phyloP scores from a whole-genome alignment of 1,284 basidiomycete species.

The Sporisorium exsertum region DNA sequence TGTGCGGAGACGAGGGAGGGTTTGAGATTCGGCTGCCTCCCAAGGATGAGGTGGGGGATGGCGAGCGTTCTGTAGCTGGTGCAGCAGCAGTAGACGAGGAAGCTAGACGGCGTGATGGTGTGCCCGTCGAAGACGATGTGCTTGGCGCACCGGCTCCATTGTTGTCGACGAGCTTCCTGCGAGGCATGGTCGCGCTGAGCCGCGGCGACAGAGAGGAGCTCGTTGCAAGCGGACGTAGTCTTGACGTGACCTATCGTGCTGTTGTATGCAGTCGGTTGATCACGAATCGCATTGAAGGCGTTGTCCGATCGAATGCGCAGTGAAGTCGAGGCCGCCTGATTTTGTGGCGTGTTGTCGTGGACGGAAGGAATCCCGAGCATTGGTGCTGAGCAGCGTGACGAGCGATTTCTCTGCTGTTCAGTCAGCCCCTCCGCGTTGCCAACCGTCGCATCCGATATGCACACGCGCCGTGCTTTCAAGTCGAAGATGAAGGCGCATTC shows the following conservation, averaged over 20 bases:
- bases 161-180: slow-evolving; percentile 22
- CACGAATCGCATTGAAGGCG: too few relatives aligned
- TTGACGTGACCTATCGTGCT: too few relatives aligned
- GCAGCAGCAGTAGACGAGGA: slow-evolving; percentile 10
- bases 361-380: neutral
- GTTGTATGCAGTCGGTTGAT: too few relatives aligned
- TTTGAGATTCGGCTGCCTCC: slow-evolving; percentile 25
- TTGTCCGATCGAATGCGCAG: too few relatives aligned
- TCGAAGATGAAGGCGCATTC: neutral
- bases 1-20: slow-evolving; percentile 45
- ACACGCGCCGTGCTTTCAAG: neutral
- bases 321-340: too few relatives aligned
- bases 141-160: slow-evolving; percentile 1
- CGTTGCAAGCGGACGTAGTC: neutral
- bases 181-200: slow-evolving; percentile 26
- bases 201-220: neutral
- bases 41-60: slow-evolving; percentile 35
- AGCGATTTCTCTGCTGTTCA: too few relatives aligned
- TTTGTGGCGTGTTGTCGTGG: too few relatives aligned
- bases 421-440: too few relatives aligned
- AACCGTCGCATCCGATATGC: neutral
- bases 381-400: too few relatives aligned
- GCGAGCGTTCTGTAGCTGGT: slow-evolving; percentile 26
- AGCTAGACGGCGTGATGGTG: slow-evolving; percentile 23
- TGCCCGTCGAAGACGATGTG: slow-evolving; percentile 14